A percentile compares a stretch with the other conserved stretches of the same genome.
Evolutionary conservation across 352 stramenopile species (phyloP).

Genomic region (Pilasporangium apinafurcum): DNA sequence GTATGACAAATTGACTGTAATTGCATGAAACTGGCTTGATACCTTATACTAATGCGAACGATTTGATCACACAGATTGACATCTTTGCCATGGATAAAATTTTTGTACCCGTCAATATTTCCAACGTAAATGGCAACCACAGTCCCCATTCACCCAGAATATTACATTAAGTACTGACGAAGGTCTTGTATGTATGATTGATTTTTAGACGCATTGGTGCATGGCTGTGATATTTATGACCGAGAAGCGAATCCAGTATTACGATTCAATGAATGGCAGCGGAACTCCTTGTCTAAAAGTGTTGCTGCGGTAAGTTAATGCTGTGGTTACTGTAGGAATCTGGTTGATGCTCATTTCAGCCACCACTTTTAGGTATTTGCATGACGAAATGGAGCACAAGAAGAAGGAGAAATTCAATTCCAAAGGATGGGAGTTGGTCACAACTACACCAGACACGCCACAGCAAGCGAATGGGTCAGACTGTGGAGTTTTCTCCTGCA

Average conservation of each 20-base stretch:
- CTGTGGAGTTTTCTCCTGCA: conserved; percentile 83
- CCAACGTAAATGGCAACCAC: conserved; percentile 43
- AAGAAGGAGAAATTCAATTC: conserved; percentile 62
- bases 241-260: conserved; percentile 88
- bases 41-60: neutral
- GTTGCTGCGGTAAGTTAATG: conserved; percentile 34
- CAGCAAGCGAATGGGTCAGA: conserved; percentile 81
- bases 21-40: neutral
- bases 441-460: conserved; percentile 49
- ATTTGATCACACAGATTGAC: conserved; percentile 42
- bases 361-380: conserved; percentile 49
- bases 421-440: conserved; percentile 60
- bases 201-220: conserved; percentile 75
- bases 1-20: conserved; percentile 15
- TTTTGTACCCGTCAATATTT: conserved; percentile 84
- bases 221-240: conserved; percentile 84
- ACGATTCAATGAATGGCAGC: conserved; percentile 75
- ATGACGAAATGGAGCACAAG: conserved; percentile 83
- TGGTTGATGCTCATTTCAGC: neutral
- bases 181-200: neutral
- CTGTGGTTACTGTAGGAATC: neutral
- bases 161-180: neutral
- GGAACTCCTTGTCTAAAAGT: conserved; percentile 68
- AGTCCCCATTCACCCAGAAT: neutral
- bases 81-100: conserved; percentile 90